These are phyloP conservation scores for Fusarium sambucinum DNA, from an alignment of 2,329 filamentous ascomycete species.

Conservation along the genomic window DNA sequence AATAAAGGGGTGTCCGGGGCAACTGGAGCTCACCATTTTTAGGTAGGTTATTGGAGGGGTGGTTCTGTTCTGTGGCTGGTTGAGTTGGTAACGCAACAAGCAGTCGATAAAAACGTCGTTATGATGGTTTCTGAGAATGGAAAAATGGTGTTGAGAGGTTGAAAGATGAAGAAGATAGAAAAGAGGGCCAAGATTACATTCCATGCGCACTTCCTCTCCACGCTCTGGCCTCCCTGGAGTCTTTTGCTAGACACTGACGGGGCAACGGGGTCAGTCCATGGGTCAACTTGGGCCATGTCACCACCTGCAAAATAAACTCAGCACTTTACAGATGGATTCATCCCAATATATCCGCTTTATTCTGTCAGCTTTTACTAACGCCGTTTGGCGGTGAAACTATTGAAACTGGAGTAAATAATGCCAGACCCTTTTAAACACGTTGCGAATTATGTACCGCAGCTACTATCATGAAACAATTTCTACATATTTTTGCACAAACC, in stretches of 20 bases:
- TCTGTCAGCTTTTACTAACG: conserved; percentile 23
- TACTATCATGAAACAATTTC: background rate
- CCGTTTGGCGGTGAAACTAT: conserved; percentile 42
- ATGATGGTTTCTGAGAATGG: conserved; percentile 14
- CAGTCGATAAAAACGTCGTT: conserved; percentile 18
- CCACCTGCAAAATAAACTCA: background rate
- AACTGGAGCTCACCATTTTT: conserved; percentile 55
- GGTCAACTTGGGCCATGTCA: conserved; percentile 30
- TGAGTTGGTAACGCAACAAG: conserved; percentile 29
- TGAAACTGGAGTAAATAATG: conserved; percentile 39
- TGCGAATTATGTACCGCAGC: conserved; percentile 7
- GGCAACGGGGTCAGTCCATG: conserved; percentile 43
- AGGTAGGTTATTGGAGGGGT: conserved; percentile 37
- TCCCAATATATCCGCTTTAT: background rate
- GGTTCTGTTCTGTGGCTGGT: conserved; percentile 27
- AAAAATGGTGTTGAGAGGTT: conserved; percentile 44
- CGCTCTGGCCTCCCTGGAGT: conserved; percentile 44
- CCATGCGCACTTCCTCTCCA: conserved; percentile 44
- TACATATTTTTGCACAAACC: conserved; percentile 26
- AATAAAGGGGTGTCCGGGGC: conserved; percentile 50
- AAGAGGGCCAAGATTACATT: conserved; percentile 40
- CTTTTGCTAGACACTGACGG: conserved; percentile 51
- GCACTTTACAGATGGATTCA: rapidly evolving
- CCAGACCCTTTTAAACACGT: conserved; percentile 31
- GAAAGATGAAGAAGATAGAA: conserved; percentile 42